Evolutionary conservation across 257 asterid species (phyloP), one percentile per base, ranked within the genome.

Genomic region (Cinchona pubescens): DNA sequence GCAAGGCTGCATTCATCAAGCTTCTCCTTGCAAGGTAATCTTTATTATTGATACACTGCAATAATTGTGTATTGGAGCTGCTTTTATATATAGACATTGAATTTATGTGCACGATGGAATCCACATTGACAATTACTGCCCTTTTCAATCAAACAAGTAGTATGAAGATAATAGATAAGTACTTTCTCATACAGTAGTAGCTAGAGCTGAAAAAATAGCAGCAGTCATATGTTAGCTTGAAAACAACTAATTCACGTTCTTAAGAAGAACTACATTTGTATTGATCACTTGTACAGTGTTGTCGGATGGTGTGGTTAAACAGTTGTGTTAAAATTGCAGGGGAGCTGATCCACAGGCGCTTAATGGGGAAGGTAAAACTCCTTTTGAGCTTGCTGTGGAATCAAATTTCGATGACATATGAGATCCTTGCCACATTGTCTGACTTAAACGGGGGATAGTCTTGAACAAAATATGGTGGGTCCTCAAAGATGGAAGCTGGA

Each of bases 271-370:
- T 25, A 37, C 34, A n/a, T 71, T 58, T 34, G n/a, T 12, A 4
- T 18, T 35, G 14, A 7, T 38, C 46, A 8, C 18, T 55, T 58
- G 56, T 73, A 9, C 29, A 62, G 19, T 23, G 21, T 1, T 11
- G 30, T 2, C 32, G 46, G 5, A 5, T 7, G 1, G 11, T 35
- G 64, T 35, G 1, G 65, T 53, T 55, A n/a, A 56, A 45, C 14
- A 15, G 32, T 32, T 67, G 25, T 67, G 23, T 46, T 42, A 38
- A 37, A 58, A 40, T 59, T 84, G 81, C 88, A 94, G 99, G 90
- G 97, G 99, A 76, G 98, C 98, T 53, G 96, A 92, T 84, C 89
- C 89, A 27, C 91, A 83, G 69, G 91, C 90, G 49, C 76, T 86
- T 23, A 88, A 89, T 30, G 85, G 86, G 35, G 90, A 92, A 79